A percentile compares a stretch with the other conserved stretches of the same genome.
These are phyloP conservation scores for Stagonosporopsis cucurbitacearum DNA, from an alignment of 2,329 filamentous ascomycete genomes.

Conservation along the genomic window DNA sequence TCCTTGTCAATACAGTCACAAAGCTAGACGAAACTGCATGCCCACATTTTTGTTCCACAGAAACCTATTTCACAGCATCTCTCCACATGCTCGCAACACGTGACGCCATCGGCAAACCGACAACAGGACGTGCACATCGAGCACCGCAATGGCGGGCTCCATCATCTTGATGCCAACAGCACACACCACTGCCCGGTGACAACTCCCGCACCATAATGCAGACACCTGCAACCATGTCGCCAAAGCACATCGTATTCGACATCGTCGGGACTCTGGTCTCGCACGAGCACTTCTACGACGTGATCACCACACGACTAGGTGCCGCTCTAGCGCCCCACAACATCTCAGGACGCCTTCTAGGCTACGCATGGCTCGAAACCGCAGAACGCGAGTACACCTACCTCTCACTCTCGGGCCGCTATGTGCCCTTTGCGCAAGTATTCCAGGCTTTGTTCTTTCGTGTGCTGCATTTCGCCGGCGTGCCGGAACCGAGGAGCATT, in stretches of 20 bases:
- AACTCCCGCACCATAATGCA: background rate
- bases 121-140: background rate
- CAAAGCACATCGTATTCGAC: constrained; percentile 35
- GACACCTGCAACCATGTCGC: background rate
- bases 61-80: background rate
- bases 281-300: constrained; percentile 54
- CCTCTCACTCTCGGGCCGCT: constrained; percentile 54
- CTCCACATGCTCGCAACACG: background rate
- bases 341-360: constrained; percentile 54
- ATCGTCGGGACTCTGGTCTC: constrained; percentile 61
- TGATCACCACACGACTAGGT: constrained; percentile 53
- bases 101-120: constrained; percentile 4
- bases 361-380: constrained; percentile 56
- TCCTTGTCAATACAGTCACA: background rate
- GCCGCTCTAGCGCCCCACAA: constrained; percentile 47
- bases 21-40: background rate
- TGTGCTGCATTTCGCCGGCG: constrained; percentile 54
- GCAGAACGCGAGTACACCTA: constrained; percentile 60
- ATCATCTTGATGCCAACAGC: background rate
- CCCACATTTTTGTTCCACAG: background rate
- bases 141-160: background rate
- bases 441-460: constrained; percentile 58
- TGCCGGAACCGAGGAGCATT: constrained; percentile 52
- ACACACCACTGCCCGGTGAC: background rate
- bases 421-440: constrained; percentile 53